A percentile compares a stretch with the other conserved stretches of the same genome.
phyloP scores from a whole-genome alignment of 305 asterid genomes.

The Plantago coronopus region DNA sequence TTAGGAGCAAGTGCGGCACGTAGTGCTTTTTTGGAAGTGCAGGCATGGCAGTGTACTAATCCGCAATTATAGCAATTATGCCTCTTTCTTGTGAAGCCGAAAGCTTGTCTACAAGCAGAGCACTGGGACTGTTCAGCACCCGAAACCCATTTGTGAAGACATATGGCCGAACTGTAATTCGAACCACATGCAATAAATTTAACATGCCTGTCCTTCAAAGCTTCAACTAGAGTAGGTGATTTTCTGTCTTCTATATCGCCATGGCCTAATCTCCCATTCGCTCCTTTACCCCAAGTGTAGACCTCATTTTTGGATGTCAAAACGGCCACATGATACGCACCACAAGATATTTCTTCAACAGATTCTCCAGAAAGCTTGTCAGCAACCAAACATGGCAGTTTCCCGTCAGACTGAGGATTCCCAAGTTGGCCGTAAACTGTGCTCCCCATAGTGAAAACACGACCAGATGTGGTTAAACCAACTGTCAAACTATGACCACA shows the following conservation, averaged over 20 bases:
- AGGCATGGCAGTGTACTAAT: constrained; percentile 89
- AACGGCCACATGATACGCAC: constrained; percentile 85
- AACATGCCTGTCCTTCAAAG: constrained; percentile 78
- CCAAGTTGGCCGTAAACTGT: constrained; percentile 95
- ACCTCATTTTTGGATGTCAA: constrained; percentile 88
- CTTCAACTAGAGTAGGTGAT: constrained; percentile 72
- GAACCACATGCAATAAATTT: constrained; percentile 91
- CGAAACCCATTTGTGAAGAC: constrained; percentile 92
- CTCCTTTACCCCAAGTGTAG: constrained; percentile 96
- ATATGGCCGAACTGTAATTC: constrained; percentile 77
- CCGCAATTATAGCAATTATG: constrained; percentile 98
- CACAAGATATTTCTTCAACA: constrained; percentile 81
- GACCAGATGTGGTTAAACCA: constrained; percentile 83
- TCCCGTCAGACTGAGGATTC: constrained; percentile 76
- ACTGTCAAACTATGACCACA: constrained; percentile 95
- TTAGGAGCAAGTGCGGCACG: constrained; percentile 94
- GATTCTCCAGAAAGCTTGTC: constrained; percentile 66
- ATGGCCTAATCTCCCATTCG: constrained; percentile 94
- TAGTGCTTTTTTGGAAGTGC: constrained; percentile 80
- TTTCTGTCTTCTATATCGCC: constrained; percentile 94
- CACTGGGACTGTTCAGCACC: constrained; percentile 97
- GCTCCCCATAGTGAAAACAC: constrained; percentile 90
- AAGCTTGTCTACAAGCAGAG: constrained; percentile 87
- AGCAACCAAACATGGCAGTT: constrained; percentile 72
- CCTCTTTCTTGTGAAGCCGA: constrained; percentile 93